Evolutionary conservation across 768 basidiomycete species (phyloP).

Genomic region (Leccinum disarticulatum): DNA sequence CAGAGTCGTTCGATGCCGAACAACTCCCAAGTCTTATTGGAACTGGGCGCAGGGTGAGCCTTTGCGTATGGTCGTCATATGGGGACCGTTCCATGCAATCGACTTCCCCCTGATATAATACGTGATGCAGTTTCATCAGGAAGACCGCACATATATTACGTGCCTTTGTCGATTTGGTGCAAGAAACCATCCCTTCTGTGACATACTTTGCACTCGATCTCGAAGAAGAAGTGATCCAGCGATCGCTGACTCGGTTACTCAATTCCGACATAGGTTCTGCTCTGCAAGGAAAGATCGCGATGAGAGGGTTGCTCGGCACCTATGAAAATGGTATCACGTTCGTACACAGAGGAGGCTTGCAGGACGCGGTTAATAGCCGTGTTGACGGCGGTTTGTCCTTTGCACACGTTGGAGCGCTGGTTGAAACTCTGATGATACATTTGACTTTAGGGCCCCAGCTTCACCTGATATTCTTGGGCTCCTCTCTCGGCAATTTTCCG

Average conservation of each 20-base stretch:
- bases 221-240: slow-evolving; percentile 79
- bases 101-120: slow-evolving; percentile 19
- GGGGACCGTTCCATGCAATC: background rate
- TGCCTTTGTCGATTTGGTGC: slow-evolving; percentile 60
- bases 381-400: background rate
- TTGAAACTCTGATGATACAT: slow-evolving; percentile 31
- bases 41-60: slow-evolving; percentile 91
- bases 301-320: slow-evolving; percentile 91
- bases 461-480: slow-evolving; percentile 90
- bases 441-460: slow-evolving; percentile 47
- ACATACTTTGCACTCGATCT: slow-evolving; percentile 94
- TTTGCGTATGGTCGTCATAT: background rate
- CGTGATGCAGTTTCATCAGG: slow-evolving; percentile 62
- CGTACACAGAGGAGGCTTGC: slow-evolving; percentile 47
- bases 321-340: slow-evolving; percentile 88
- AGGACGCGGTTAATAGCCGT: background rate
- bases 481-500: slow-evolving; percentile 86
- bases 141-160: slow-evolving; percentile 85
- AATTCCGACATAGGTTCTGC: slow-evolving; percentile 59
- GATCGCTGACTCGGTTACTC: slow-evolving; percentile 69
- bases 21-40: slow-evolving; percentile 62
- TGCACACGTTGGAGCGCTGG: slow-evolving; percentile 12
- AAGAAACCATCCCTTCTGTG: slow-evolving; percentile 47
- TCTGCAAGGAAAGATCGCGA: slow-evolving; percentile 70
- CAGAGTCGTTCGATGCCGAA: slow-evolving; percentile 36